Conservation (phyloP, 176 grass and related monocot species). For the Carex littledalei region DNA sequence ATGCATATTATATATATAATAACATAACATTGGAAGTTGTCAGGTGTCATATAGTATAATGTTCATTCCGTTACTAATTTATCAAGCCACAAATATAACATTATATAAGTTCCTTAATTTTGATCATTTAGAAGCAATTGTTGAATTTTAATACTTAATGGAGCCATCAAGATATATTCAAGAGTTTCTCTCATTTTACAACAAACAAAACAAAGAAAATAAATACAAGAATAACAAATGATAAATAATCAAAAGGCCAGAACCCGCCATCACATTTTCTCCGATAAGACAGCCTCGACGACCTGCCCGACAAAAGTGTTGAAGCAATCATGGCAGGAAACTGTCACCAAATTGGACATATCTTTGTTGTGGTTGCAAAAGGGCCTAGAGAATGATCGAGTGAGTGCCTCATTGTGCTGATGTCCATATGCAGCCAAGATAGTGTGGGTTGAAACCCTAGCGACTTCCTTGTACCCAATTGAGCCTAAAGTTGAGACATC, state of each 20-base stretch:
- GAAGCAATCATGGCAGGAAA: conserved; percentile 54
- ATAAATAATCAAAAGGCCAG: background rate
- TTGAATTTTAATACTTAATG: too few relatives aligned
- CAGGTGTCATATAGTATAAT: too few relatives aligned
- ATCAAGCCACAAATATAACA: background rate
- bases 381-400: conserved; percentile 23
- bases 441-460: conserved; percentile 54
- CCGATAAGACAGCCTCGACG: conserved; percentile 16
- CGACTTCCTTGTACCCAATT: conserved; percentile 60
- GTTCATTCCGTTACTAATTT: too few relatives aligned
- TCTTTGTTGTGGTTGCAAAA: conserved; percentile 38
- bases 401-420: conserved; percentile 25
- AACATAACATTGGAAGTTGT: too few relatives aligned
- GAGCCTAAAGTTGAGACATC: conserved; percentile 31
- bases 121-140: too few relatives aligned
- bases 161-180: too few relatives aligned
- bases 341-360: background rate
- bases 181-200: background rate
- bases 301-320: conserved; percentile 36
- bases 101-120: background rate
- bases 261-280: background rate
- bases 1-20: too few relatives aligned
- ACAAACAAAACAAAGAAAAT: background rate
- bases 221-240: background rate
- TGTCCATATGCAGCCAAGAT: conserved; percentile 53